Evolutionary conservation across 148 eudicot genomes (phyloP).

Genomic region (Dianthus caryophyllus): DNA sequence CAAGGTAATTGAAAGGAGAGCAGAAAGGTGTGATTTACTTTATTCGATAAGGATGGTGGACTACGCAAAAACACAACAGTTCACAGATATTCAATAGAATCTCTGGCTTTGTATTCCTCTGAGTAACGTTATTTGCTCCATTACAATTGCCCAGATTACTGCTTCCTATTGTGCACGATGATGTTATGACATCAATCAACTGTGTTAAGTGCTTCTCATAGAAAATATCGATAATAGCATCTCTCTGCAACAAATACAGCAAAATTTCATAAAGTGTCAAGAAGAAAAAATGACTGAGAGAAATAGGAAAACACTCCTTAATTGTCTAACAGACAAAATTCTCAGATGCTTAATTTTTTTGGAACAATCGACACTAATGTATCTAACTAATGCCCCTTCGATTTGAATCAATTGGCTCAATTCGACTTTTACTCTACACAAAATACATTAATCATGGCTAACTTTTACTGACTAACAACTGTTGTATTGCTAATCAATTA

Average conservation of each 20-base stretch:
- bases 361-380: conserved; percentile 20
- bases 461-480: neutral
- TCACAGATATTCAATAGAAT: conserved; percentile 78
- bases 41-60: conserved; percentile 83
- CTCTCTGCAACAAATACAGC: conserved; percentile 56
- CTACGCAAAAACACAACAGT: conserved; percentile 75
- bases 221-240: conserved; percentile 66
- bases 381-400: no score
- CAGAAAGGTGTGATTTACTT: conserved; percentile 43
- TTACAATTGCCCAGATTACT: conserved; percentile 28
- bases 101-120: conserved; percentile 58
- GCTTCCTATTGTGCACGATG: conserved; percentile 51
- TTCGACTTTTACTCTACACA: no score
- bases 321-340: conserved; percentile 22
- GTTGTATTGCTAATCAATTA: conserved; percentile 1
- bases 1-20: neutral
- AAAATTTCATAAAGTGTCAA: neutral
- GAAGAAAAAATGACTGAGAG: conserved; percentile 3
- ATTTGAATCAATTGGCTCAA: no score
- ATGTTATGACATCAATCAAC: conserved; percentile 68
- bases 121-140: conserved; percentile 28
- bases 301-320: conserved; percentile 4
- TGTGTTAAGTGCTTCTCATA: conserved; percentile 83
- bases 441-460: no score
- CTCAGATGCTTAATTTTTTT: conserved; percentile 18